Evolutionary conservation across 1,139 yeast species (phyloP), one percentile per base, ranked within the genome.

Genomic region (Spathaspora sp.): DNA sequence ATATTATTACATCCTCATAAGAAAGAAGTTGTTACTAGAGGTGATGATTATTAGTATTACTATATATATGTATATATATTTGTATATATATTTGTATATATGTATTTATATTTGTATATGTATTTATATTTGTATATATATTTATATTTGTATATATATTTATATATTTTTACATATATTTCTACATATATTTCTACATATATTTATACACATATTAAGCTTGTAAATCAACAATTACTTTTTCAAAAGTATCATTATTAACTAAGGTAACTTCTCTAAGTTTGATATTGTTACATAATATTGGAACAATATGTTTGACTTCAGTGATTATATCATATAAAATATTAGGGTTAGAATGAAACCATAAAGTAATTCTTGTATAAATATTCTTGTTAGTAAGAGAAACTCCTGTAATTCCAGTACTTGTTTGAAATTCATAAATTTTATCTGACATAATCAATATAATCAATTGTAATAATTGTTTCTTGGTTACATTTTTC

Each of bases 11-110:
- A 91, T 60, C 95, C 98, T 23, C 90, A 90, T 48, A 82, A 81
- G 67, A 93, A 93, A 72, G 99, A 93, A 67, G 95, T 93, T 42
- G 91, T 93, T 18, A 89, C 97, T 33, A 80, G 93, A 56, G 99
- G 99, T 44, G 97, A 89, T 46, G 99, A 93, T 67, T 95, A 84
- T 63, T 93, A 60, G 50, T n/a, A n/a, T n/a, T n/a, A n/a, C n/a
- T n/a, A n/a, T n/a, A n/a, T n/a, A n/a, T n/a, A n/a, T n/a, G n/a
- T n/a, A n/a, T n/a, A n/a, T n/a, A n/a, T n/a, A n/a, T n/a, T n/a
- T n/a, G n/a, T n/a, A n/a, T n/a, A n/a, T n/a, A n/a, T n/a, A n/a
- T n/a, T n/a, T n/a, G n/a, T n/a, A n/a, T n/a, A n/a, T n/a, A n/a
- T n/a, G n/a, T n/a, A n/a, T n/a, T n/a, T n/a, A n/a, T n/a, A n/a